A percentile compares a stretch with the other conserved stretches of the same genome.
Evolutionary conservation across 2,329 filamentous ascomycete species (phyloP).

Genomic region (Clonostachys byssicola): DNA sequence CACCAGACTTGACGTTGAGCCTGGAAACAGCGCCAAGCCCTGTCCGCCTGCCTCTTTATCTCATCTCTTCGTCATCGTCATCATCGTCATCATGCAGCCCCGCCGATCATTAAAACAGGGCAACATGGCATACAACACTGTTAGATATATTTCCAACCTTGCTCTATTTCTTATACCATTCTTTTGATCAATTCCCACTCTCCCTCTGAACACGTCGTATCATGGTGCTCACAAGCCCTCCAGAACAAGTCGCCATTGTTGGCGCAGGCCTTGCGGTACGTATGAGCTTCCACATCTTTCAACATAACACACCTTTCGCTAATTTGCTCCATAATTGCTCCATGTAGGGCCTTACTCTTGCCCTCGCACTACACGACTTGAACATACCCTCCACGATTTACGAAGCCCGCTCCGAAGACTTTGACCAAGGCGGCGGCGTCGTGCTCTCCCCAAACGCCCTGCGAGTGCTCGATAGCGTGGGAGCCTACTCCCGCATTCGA

Average conservation of each 20-base stretch:
- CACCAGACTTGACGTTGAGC: no score
- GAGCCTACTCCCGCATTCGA: slow-evolving; percentile 39
- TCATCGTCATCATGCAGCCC: no score
- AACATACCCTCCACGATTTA: slow-evolving; percentile 46
- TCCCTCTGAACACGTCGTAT: not conserved
- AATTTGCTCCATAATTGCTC: no score
- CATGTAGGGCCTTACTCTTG: slow-evolving; percentile 49
- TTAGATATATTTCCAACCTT: no score
- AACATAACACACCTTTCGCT: not conserved
- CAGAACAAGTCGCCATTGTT: not conserved
- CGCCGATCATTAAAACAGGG: no score
- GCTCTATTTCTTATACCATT: no score
- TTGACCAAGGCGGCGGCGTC: slow-evolving; percentile 47
- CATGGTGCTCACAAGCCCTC: not conserved
- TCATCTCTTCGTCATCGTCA: no score
- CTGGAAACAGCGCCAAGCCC: no score
- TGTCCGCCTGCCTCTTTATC: no score
- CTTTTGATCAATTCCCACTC: no score
- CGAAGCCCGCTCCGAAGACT: slow-evolving; percentile 37
- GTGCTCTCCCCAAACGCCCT: slow-evolving; percentile 58
- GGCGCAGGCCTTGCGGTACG: slow-evolving; percentile 1
- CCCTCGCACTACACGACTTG: slow-evolving; percentile 46
- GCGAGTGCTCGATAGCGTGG: slow-evolving; percentile 43
- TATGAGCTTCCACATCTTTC: not conserved
- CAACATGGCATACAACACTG: no score